Evolutionary conservation across 352 stramenopile species (phyloP).

Genomic region (Phytopythium ostracodes): DNA sequence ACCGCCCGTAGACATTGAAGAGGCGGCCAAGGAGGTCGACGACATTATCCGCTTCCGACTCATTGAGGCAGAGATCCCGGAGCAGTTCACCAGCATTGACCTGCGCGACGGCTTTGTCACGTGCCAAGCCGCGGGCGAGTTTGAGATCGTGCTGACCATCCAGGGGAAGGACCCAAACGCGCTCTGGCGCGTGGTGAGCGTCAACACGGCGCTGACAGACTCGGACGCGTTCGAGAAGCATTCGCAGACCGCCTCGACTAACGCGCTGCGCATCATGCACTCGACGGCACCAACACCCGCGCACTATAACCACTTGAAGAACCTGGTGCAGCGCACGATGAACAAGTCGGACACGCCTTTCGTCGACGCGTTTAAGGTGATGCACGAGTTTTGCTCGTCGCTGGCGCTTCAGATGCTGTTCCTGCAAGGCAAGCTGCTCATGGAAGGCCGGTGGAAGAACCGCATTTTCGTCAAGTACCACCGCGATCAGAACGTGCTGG

Average conservation of each 20-base stretch:
- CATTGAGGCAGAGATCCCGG: conserved; percentile 74
- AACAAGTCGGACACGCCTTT: conserved; percentile 81
- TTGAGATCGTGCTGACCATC: conserved; percentile 83
- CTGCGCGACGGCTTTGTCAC: conserved; percentile 77
- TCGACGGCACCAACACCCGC: conserved; percentile 60
- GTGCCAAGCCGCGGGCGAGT: conserved; percentile 70
- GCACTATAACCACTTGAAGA: conserved; percentile 83
- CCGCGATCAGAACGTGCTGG: conserved; percentile 69
- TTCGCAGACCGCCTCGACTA: conserved; percentile 53
- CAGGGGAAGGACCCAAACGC: conserved; percentile 72
- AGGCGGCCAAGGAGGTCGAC: conserved; percentile 56
- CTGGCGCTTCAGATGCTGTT: conserved; percentile 73
- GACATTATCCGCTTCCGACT: conserved; percentile 82
- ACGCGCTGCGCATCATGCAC: conserved; percentile 70
- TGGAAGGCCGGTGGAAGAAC: conserved; percentile 80
- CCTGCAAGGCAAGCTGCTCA: conserved; percentile 68
- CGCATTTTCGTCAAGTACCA: conserved; percentile 77
- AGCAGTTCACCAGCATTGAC: conserved; percentile 76
- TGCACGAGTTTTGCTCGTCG: conserved; percentile 82
- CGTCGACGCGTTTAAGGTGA: conserved; percentile 73
- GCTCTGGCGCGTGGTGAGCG: conserved; percentile 76
- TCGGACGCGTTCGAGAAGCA: conserved; percentile 49
- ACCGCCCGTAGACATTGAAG: conserved; percentile 51
- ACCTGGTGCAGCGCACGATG: conserved; percentile 82
- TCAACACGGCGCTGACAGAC: conserved; percentile 75